A percentile compares a stretch with the other conserved stretches of the same genome.
Conservation (phyloP, 441 rosid species). For the Macaranga tanarius region DNA sequence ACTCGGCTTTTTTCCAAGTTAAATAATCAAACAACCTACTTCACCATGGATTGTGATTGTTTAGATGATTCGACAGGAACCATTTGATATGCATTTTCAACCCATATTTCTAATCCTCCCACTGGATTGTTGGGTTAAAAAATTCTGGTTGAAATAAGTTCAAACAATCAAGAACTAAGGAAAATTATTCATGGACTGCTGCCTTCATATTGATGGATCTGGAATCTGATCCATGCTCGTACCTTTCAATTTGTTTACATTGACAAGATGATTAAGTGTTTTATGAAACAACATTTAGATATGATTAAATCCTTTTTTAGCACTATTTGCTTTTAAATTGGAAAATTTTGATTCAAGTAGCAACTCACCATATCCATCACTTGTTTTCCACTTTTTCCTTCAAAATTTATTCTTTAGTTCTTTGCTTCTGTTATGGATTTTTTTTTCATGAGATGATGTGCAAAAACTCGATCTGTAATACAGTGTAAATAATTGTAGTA, state of each 20-base stretch:
- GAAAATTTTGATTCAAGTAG: neutral
- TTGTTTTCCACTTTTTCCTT: neutral
- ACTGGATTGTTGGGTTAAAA: neutral
- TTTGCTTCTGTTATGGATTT: neutral
- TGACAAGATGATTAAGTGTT: neutral
- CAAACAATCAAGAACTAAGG: neutral
- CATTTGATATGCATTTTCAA: neutral
- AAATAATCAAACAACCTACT: neutral
- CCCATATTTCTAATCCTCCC: neutral
- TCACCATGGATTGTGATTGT: neutral
- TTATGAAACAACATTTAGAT: neutral
- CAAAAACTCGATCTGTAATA: neutral
- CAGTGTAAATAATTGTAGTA: neutral
- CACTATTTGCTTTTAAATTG: neutral
- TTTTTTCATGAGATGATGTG: neutral
- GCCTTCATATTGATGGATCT: neutral
- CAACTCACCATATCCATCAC: neutral
- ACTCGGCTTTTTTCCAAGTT: neutral
- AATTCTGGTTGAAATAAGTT: neutral
- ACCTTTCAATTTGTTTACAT: neutral
- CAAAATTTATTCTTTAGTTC: neutral
- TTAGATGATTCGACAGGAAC: neutral
- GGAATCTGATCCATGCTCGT: neutral
- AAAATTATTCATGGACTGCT: slow-evolving; percentile 6
- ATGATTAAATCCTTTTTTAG: neutral